phyloP scores from a whole-genome alignment of 2,329 filamentous ascomycete species.

The Aaosphaeria pasadenensis region DNA sequence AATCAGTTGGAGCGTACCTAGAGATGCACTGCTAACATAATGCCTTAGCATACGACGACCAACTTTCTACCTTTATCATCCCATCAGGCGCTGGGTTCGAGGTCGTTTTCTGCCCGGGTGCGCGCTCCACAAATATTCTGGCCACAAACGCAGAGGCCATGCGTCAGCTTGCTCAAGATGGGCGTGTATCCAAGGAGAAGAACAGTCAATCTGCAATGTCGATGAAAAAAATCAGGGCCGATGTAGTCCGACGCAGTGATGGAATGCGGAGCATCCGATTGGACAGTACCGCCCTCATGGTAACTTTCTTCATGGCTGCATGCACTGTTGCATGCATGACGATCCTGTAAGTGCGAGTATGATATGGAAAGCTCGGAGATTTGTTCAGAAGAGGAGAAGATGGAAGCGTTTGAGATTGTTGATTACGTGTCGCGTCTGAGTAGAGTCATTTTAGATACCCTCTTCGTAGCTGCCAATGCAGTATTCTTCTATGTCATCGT shows the following conservation, averaged over 20 bases:
- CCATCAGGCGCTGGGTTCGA: conserved; percentile 71
- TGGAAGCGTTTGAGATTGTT: no score
- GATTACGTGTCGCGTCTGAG: no score
- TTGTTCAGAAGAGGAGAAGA: no score
- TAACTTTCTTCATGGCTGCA: conserved; percentile 5
- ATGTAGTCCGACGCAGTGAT: conserved; percentile 17
- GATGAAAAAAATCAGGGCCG: conserved; percentile 11
- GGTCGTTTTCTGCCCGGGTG: conserved; percentile 71
- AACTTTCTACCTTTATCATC: conserved; percentile 57
- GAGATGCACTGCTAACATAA: not conserved
- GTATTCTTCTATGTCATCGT: no score
- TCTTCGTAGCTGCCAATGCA: no score
- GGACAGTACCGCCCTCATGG: conserved; percentile 9
- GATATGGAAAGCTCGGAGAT: not conserved
- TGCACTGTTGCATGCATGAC: conserved; percentile 6
- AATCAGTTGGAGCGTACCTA: conserved; percentile 12
- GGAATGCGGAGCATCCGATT: conserved; percentile 10
- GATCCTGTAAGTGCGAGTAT: conserved; percentile 1
- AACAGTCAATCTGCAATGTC: conserved; percentile 16
- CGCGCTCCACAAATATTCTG: conserved; percentile 49
- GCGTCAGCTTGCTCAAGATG: conserved; percentile 29
- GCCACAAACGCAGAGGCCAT: conserved; percentile 35
- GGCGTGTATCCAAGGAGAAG: conserved; percentile 20
- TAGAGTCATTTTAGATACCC: not conserved
- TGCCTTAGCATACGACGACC: conserved; percentile 53